Conservation (phyloP, 441 rosid genomes). For the Syzygium syzygioides region DNA sequence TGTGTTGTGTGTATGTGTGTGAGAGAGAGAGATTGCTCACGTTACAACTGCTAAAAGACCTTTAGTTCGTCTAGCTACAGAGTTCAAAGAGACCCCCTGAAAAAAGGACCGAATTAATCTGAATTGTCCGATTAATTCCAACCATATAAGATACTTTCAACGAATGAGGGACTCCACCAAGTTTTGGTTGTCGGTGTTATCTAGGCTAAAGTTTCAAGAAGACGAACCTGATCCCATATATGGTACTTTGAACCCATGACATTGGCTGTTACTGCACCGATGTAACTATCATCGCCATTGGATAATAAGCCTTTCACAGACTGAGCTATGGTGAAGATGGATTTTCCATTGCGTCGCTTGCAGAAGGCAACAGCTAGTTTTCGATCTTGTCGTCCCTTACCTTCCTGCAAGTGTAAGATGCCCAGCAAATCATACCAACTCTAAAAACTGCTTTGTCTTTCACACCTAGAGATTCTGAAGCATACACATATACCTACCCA, state of each 20-base stretch:
- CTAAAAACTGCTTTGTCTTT: background rate
- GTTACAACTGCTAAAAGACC: conserved; percentile 62
- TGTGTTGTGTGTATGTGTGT: background rate
- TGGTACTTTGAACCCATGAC: conserved; percentile 82
- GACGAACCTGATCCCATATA: conserved; percentile 70
- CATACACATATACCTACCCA: background rate
- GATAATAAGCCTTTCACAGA: conserved; percentile 52
- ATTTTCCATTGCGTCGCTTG: conserved; percentile 54
- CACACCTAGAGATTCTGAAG: background rate
- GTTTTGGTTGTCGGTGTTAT: background rate
- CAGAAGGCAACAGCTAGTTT: conserved; percentile 84
- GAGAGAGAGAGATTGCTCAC: conserved; percentile 32
- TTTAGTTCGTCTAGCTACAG: conserved; percentile 36
- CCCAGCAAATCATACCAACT: background rate
- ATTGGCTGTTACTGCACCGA: conserved; percentile 72
- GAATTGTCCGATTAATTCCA: background rate
- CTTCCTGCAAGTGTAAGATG: conserved; percentile 47
- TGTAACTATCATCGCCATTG: conserved; percentile 65
- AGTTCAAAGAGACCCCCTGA: conserved; percentile 40
- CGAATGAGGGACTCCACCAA: background rate
- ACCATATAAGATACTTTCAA: background rate
- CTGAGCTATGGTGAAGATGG: conserved; percentile 64
- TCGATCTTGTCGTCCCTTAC: conserved; percentile 76
- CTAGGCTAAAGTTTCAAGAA: background rate
- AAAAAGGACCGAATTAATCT: conserved; percentile 3